Conservation (phyloP, 257 asterid genomes). For the Thymus quinquecostatus region DNA sequence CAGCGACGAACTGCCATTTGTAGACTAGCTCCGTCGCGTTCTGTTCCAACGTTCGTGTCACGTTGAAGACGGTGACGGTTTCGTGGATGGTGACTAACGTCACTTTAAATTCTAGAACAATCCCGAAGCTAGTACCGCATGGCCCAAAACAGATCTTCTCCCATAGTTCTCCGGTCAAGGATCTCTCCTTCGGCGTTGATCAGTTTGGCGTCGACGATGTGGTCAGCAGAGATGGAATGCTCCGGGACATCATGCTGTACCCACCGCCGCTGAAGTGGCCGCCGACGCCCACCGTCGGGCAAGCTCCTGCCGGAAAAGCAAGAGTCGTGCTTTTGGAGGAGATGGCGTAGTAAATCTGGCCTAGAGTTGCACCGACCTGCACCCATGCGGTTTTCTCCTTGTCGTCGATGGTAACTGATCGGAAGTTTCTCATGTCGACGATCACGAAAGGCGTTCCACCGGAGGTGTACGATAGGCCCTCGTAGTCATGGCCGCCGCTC, state of each 20-base stretch:
- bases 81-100: slow-evolving; percentile 9
- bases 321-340: slow-evolving; percentile 31
- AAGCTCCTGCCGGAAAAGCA: slow-evolving; percentile 47
- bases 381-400: too few relatives aligned
- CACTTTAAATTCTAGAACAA: slow-evolving; percentile 39
- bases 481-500: too few relatives aligned
- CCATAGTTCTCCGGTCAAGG: not conserved
- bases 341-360: slow-evolving; percentile 37
- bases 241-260: slow-evolving; percentile 47
- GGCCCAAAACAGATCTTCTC: not conserved
- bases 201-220: slow-evolving; percentile 43
- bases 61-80: slow-evolving; percentile 25
- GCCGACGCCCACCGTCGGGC: too few relatives aligned
- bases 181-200: not conserved
- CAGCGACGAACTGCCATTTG: slow-evolving; percentile 45
- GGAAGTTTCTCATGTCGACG: too few relatives aligned
- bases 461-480: too few relatives aligned
- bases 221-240: slow-evolving; percentile 41
- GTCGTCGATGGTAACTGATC: too few relatives aligned
- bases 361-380: slow-evolving; percentile 41
- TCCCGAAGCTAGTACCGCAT: slow-evolving; percentile 50
- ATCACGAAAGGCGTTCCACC: too few relatives aligned
- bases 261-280: slow-evolving; percentile 39
- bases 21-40: not conserved
- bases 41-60: not conserved